Conservation (phyloP, 352 stramenopile genomes). For the Phytophthora syringae region DNA sequence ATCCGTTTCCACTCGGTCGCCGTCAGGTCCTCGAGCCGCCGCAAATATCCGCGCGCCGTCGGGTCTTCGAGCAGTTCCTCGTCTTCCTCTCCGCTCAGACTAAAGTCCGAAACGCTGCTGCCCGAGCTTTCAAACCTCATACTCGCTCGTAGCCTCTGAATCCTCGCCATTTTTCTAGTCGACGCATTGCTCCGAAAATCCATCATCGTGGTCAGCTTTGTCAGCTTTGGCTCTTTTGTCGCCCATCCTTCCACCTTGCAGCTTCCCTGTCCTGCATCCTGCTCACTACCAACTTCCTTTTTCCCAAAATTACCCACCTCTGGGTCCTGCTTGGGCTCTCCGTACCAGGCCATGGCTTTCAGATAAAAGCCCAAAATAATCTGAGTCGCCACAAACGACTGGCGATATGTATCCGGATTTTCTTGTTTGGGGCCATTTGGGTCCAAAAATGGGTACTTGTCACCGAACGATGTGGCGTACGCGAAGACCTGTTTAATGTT, state of each 20-base stretch:
- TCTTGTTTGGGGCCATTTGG: constrained; percentile 28
- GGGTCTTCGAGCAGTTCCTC: constrained; percentile 35
- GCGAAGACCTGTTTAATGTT: constrained; percentile 67
- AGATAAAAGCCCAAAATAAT: constrained; percentile 82
- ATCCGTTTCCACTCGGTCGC: constrained; percentile 73
- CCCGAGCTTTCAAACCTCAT: constrained; percentile 54
- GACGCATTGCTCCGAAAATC: constrained; percentile 44
- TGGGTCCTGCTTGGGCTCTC: constrained; percentile 45
- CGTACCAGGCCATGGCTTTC: constrained; percentile 77
- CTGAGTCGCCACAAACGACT: constrained; percentile 66
- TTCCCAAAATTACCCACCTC: not conserved
- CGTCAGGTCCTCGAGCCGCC: constrained; percentile 72
- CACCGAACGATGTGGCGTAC: constrained; percentile 55
- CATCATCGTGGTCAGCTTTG: constrained; percentile 28
- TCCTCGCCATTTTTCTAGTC: constrained; percentile 45
- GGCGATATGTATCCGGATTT: constrained; percentile 57
- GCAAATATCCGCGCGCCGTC: constrained; percentile 62
- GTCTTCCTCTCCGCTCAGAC: constrained; percentile 32
- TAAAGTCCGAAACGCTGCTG: constrained; percentile 52
- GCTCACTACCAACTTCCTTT: not conserved
- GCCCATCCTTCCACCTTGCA: constrained; percentile 11
- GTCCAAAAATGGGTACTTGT: constrained; percentile 16
- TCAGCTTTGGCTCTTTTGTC: constrained; percentile 2
- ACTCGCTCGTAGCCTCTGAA: constrained; percentile 42
- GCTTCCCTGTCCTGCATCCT: constrained; percentile 10